These are phyloP conservation scores for Aureobasidium namibiae DNA, from an alignment of 2,329 filamentous ascomycete genomes.

Conservation along the genomic window DNA sequence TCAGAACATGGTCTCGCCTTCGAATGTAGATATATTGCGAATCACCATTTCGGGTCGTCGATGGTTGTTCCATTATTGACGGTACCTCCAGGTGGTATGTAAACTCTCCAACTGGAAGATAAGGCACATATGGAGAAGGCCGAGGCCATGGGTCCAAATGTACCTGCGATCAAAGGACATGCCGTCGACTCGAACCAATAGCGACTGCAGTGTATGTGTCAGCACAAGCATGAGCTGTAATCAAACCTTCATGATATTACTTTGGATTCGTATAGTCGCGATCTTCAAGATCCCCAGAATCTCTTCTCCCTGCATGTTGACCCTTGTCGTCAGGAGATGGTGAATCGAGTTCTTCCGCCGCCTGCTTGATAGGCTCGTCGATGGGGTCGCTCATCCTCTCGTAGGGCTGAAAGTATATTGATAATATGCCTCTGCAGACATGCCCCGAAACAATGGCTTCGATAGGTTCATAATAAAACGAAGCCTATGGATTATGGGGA, in stretches of 20 bases:
- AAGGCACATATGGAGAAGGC: constrained; percentile 41
- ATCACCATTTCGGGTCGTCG: constrained; percentile 45
- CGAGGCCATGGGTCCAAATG: constrained; percentile 31
- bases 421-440: neutral
- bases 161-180: constrained; percentile 47
- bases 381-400: constrained; percentile 44
- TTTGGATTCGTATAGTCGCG: constrained; percentile 37
- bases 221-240: neutral
- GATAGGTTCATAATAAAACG: neutral
- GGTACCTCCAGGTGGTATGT: constrained; percentile 38
- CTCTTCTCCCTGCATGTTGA: constrained; percentile 22
- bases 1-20: neutral
- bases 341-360: constrained; percentile 38
- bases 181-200: constrained; percentile 57
- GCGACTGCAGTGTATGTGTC: constrained; percentile 26
- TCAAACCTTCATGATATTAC: constrained; percentile 18
- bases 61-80: constrained; percentile 40
- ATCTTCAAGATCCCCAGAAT: constrained; percentile 30
- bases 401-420: neutral
- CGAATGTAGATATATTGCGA: neutral
- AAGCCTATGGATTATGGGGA: neutral
- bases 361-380: constrained; percentile 40
- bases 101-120: constrained; percentile 47
- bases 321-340: constrained; percentile 8
- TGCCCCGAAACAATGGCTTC: neutral